Conservation (phyloP, 2,329 filamentous ascomycete species). For the Juglanconis sp. region DNA sequence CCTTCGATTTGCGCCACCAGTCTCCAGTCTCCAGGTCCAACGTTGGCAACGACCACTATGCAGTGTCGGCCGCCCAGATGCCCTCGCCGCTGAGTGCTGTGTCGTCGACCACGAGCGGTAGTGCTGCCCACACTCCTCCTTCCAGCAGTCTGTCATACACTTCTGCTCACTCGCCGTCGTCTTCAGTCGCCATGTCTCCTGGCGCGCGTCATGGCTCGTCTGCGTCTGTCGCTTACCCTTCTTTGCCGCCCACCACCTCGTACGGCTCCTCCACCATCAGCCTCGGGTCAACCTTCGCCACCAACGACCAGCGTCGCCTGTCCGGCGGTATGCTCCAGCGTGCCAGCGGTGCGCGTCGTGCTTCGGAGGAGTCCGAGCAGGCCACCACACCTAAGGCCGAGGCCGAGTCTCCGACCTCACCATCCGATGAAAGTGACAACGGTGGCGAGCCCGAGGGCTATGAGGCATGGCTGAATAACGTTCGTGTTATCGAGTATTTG, state of each 20-base stretch:
- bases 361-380: slow-evolving; percentile 35
- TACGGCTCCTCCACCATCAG: slow-evolving; percentile 66
- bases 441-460: slow-evolving; percentile 58
- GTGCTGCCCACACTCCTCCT: slow-evolving; percentile 73
- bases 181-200: slow-evolving; percentile 68
- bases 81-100: slow-evolving; percentile 58
- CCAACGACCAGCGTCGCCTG: slow-evolving; percentile 56
- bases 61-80: slow-evolving; percentile 51
- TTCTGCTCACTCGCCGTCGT: slow-evolving; percentile 72
- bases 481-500: slow-evolving; percentile 61
- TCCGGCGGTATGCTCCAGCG: slow-evolving; percentile 67
- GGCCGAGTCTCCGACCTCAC: slow-evolving; percentile 47
- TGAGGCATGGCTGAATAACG: slow-evolving; percentile 64
- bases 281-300: slow-evolving; percentile 65
- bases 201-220: slow-evolving; percentile 59
- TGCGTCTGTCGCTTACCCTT: slow-evolving; percentile 69
- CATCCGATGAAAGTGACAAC: slow-evolving; percentile 53
- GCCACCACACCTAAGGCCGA: slow-evolving; percentile 45
- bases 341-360: slow-evolving; percentile 43
- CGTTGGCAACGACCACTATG: slow-evolving; percentile 29
- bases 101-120: slow-evolving; percentile 57
- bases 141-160: slow-evolving; percentile 74
- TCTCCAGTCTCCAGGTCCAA: slow-evolving; percentile 29
- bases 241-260: slow-evolving; percentile 69
- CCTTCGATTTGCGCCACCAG: slow-evolving; percentile 51